A percentile compares a stretch with the other conserved stretches of the same genome.
Evolutionary conservation across 176 grass and related monocot species (phyloP).

Genomic region (Cenchrus americanus): DNA sequence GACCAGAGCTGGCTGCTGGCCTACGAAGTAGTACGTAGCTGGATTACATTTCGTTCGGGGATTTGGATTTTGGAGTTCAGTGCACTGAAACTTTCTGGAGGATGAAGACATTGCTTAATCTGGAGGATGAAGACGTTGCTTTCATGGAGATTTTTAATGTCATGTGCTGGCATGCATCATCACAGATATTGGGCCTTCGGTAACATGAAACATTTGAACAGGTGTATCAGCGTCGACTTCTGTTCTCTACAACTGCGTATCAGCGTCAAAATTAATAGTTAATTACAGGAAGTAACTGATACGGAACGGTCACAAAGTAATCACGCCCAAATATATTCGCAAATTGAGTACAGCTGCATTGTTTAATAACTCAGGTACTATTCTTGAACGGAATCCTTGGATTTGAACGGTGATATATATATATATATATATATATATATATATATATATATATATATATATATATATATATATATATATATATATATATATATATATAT

Average conservation of each 20-base stretch:
- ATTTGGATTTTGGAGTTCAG: not conserved
- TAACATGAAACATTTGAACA: not conserved
- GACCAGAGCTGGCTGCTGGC: not conserved
- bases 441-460: too few relatives aligned
- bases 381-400: not conserved
- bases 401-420: not conserved
- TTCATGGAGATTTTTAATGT: not conserved
- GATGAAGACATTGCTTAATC: not conserved
- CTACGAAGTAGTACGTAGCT: not conserved
- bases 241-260: not conserved
- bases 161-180: conserved; percentile 8
- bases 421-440: too few relatives aligned
- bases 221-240: not conserved
- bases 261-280: not conserved
- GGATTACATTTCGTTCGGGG: not conserved
- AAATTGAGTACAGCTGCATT: not conserved
- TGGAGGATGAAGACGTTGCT: not conserved
- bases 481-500: too few relatives aligned
- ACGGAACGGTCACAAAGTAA: not conserved
- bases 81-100: not conserved
- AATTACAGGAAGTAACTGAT: not conserved
- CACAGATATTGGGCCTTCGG: not conserved
- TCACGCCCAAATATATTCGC: not conserved
- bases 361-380: not conserved
- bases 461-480: too few relatives aligned